Base-by-base conservation (phyloP, 2,329 filamentous ascomycete species). In the Botrytis pseudocinerea region DNA sequence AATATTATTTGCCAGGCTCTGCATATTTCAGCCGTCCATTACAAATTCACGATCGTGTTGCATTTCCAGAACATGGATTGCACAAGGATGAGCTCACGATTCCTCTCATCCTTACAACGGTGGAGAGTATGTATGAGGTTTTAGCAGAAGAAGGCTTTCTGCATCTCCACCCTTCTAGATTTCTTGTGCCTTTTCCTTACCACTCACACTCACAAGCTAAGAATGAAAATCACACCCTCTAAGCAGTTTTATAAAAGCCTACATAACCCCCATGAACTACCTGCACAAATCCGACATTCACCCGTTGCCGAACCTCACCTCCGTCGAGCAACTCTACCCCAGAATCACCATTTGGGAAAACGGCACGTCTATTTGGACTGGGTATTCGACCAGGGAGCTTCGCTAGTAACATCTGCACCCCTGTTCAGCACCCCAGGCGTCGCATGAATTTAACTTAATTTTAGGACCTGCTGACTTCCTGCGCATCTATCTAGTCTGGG, bases 391-490 rank as follows among this genome's bases (percentile, higher is more conserved):
- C 7, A 32, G n/a, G 51, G 51, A 57, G n/a, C 51, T 57, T 57
- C 51, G 14, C n/a, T 57, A 57, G 51, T 32, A 57, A 32, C 51
- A 57, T 28, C n/a, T 57, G n/a, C 2, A 18, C 51, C 51, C 51
- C 14, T 57, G 51, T 4, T 57, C n/a, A 57, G n/a, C 14, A 32
- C n/a, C 51, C 51, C 28, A 18, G 51, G 18, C 51, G 51, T 57
- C 51, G 51, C 51, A 57, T 57, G 51, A 57, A 57, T 57, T 57
- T 32, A 32, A 57, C 51, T 59, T 59, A 59, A 59, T 59, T 59
- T 35, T 59, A 59, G 57, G 57, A 35, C 57, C 57, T 59, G 57
- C 57, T 59, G 57, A 59, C 57, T 59, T 59, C 54, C 57, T 35
- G n/a, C 57, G 57, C 57, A 35, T 22, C 35, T 35, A 32, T 59